Base-by-base conservation (phyloP, 2,329 filamentous ascomycete species). In the Didymosphaeria variabile region DNA sequence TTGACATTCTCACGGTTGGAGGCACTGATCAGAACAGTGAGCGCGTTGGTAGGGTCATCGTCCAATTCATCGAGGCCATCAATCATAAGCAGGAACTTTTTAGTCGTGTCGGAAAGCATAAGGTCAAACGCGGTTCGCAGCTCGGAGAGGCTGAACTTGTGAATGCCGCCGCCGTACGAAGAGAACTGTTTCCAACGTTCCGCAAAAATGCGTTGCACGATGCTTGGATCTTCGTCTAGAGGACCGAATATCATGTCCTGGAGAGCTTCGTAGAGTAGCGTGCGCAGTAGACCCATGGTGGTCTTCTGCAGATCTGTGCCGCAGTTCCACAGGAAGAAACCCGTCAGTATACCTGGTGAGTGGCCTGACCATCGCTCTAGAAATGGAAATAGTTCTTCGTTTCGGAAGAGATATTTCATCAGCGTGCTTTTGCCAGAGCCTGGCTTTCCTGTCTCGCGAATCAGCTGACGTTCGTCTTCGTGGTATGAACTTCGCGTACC, bases 391-490 rank as follows among this genome's bases (percentile, higher is more conserved):
- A 72, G 54, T 3, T 59, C 61, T 49, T 66, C 59, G 42, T 74
- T 73, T 15, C 69, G 70, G 53, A 74, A 73, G 3, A 73, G 55
- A 38, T 78, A 77, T 21, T 79, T 78, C 71, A 83, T 82, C 1
- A 84, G 71, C 0, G 81, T 83, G 0, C 80, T 83, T 61, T 84
- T 84, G 0, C 82, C 82, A 0, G 80, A 80, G 0, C 82, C 82
- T 3, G 82, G 77, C 36, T 83, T 71, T 13, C 72, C 68, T 70
- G 34, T 21, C 8, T 34, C 12, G 26, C 10, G 7, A 8, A 13
- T 60, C 23, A 57, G 51, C 15, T 31, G 23, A 49, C 6, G 26
- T 21, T 49, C 21, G 23, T 19, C 23, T 31, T 40, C 12, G 10
- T 12, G 32, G 17, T 38, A 9, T 2, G 45, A 10, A 15, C 17